phyloP scores from a whole-genome alignment of 495 filamentous ascomycete genomes.

The Penicillium egyptiacum region DNA sequence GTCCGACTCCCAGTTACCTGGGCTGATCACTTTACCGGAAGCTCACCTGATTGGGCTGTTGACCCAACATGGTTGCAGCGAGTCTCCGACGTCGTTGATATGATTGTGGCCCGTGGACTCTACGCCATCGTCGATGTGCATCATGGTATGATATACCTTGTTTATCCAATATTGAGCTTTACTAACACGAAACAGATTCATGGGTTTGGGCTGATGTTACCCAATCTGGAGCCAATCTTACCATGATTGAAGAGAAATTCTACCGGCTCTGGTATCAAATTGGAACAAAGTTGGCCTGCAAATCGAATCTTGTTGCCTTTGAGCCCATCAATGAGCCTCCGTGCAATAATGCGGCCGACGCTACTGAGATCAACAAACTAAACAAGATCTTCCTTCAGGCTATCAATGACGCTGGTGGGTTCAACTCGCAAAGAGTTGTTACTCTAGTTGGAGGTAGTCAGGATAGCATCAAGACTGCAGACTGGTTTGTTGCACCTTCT shows the following conservation, averaged over 20 bases:
- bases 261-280: conserved; percentile 60
- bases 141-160: conserved; percentile 37
- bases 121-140: conserved; percentile 60
- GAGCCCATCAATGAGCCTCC: conserved; percentile 63
- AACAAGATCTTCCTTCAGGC: conserved; percentile 59
- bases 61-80: conserved; percentile 56
- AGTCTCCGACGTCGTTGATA: conserved; percentile 60
- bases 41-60: conserved; percentile 54
- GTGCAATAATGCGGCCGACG: conserved; percentile 51
- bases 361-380: conserved; percentile 51
- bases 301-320: conserved; percentile 55
- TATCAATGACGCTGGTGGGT: conserved; percentile 55
- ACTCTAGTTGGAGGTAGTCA: conserved; percentile 53
- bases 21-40: conserved; percentile 54
- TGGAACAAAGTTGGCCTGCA: conserved; percentile 54
- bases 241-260: conserved; percentile 57
- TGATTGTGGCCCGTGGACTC: conserved; percentile 51
- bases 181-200: conserved; percentile 36
- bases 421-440: conserved; percentile 57
- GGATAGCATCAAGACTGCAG: conserved; percentile 52
- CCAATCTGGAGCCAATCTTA: conserved; percentile 44
- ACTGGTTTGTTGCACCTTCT: conserved; percentile 53
- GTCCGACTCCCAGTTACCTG: conserved; percentile 63
- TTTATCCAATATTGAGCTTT: not conserved
- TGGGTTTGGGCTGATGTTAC: conserved; percentile 62